A percentile compares a stretch with the other conserved stretches of the same genome.
phyloP scores from a whole-genome alignment of 257 asterid genomes.

The Nicotiana otophora region DNA sequence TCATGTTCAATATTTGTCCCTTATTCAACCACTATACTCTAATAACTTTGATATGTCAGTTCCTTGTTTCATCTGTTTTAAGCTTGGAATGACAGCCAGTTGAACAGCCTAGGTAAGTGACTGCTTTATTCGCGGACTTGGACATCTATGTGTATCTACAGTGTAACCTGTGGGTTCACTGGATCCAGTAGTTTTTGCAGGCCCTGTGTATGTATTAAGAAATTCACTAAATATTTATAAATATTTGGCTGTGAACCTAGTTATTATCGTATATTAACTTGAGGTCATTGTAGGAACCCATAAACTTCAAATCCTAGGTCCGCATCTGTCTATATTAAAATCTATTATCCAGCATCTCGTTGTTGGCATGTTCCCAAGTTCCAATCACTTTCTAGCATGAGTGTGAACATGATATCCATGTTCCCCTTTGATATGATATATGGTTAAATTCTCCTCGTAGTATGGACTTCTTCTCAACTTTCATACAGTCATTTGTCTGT shows the following conservation, averaged over 20 bases:
- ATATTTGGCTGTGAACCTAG: too few species aligned
- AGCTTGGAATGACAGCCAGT: neutral
- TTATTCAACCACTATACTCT: neutral
- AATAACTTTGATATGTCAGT: neutral
- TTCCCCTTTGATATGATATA: neutral
- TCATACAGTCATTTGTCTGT: neutral
- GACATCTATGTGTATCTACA: neutral
- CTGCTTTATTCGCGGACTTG: neutral
- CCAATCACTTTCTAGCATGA: neutral
- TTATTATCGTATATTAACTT: too few species aligned
- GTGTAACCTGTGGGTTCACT: too few species aligned
- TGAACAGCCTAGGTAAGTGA: neutral
- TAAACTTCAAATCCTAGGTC: too few species aligned
- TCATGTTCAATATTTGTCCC: neutral
- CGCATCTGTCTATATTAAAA: too few species aligned
- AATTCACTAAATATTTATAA: too few species aligned
- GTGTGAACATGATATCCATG: neutral
- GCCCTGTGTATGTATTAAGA: too few species aligned
- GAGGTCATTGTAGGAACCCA: too few species aligned
- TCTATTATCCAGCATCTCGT: neutral
- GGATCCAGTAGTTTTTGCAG: too few species aligned
- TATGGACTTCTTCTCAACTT: neutral
- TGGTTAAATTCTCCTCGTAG: neutral
- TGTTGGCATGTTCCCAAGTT: neutral
- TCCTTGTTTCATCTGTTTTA: neutral